Base-by-base conservation (phyloP, 148 eudicot genomes). In the Rhododendron griersonianum region DNA sequence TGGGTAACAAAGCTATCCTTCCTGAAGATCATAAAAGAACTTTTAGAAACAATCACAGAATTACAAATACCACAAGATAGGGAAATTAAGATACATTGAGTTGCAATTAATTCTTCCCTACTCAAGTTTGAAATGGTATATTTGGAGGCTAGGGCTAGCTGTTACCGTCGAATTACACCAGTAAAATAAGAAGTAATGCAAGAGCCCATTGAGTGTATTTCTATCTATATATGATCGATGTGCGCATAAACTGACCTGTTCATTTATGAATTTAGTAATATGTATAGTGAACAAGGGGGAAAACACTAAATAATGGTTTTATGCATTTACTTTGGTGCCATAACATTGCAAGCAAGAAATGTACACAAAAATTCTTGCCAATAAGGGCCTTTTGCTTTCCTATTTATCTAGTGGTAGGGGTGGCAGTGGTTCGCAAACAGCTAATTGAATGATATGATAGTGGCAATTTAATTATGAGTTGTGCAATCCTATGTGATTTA, bases 1-100 rank as follows among this genome's bases (percentile, higher is more conserved):
- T 94, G 98, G 5, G 98, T 94, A 67, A 94, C 86, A 88, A 94
- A 93, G 89, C 98, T 94, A 87, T 94, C 98, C 87, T 91, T 94
- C 94, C 98, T 94, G 90, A 13, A 71, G 76, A 71, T 47, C 9
- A 47, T 3, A 3, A 30, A 15, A 30, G 18, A 69, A 71, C 15
- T 30, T 30, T n/a, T 4, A 30, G 76, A 71, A 30, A 71, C 16
- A 71, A 30, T 30, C 39, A 13, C 76, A 65, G 2, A 65, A n/a
- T 65, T 65, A 77, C 18, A 47, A 18, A 45, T 45, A 8, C 79
- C 15, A 25, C 11, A 35, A 35, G 44, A 8, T 35, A 33, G 15
- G 18, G 7, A 19, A 19, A 35, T 41, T 41, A 33, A 53, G 59
- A 53, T 30, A 4, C 15, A 28, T 73, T 3, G 1, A 73, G 78